Conservation (phyloP, 306 rosid species). For the Hippophae rhamnoides region DNA sequence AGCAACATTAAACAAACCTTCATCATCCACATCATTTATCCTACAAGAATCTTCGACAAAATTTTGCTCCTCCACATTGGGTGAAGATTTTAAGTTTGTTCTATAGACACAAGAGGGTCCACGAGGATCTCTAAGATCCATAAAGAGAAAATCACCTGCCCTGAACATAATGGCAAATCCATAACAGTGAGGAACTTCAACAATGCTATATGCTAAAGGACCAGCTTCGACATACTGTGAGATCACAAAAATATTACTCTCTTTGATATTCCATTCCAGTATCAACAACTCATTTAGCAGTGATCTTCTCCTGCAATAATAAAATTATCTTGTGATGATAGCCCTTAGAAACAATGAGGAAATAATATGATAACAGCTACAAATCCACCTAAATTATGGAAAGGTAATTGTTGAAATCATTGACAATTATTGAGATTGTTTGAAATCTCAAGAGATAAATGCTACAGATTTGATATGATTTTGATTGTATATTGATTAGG, state of each 20-base stretch:
- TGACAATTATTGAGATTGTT: too few species aligned
- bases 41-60: slow-evolving; percentile 61
- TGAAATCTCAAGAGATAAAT: too few species aligned
- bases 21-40: slow-evolving; percentile 80
- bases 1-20: slow-evolving; percentile 69
- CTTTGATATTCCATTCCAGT: slow-evolving; percentile 71
- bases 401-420: background rate
- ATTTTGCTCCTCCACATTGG: slow-evolving; percentile 61
- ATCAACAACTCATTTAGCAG: slow-evolving; percentile 55
- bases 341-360: slow-evolving; percentile 12
- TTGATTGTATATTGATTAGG: too few species aligned
- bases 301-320: slow-evolving; percentile 42
- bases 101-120: slow-evolving; percentile 54
- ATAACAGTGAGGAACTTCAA: slow-evolving; percentile 67
- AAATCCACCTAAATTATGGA: slow-evolving; percentile 16
- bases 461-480: too few species aligned
- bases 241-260: slow-evolving; percentile 34
- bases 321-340: slow-evolving; percentile 15
- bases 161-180: slow-evolving; percentile 82
- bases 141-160: slow-evolving; percentile 76
- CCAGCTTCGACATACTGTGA: slow-evolving; percentile 64
- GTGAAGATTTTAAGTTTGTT: slow-evolving; percentile 56
- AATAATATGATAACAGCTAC: slow-evolving; percentile 8
- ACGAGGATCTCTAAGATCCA: slow-evolving; percentile 74
- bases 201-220: slow-evolving; percentile 64